Evolutionary conservation across 2,329 filamentous ascomycete species (phyloP).

Genomic region (Penicillium crustosum): DNA sequence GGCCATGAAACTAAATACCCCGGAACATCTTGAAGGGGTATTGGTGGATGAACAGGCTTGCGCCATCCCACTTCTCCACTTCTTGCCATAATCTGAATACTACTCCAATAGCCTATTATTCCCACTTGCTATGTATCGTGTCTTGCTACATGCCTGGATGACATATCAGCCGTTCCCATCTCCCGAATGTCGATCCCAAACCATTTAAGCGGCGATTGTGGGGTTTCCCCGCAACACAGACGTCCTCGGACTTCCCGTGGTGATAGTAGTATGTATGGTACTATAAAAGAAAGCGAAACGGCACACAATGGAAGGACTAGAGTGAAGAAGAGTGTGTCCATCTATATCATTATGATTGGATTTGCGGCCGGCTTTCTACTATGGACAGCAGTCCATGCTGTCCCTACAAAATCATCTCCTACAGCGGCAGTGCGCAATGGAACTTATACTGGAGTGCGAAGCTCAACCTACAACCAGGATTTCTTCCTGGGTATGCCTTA

Average conservation of each 20-base stretch:
- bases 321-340: background rate
- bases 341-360: slow-evolving; percentile 6
- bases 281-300: background rate
- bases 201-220: background rate
- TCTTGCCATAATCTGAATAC: background rate
- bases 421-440: slow-evolving; percentile 46
- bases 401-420: slow-evolving; percentile 28
- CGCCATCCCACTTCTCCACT: background rate
- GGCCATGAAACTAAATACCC: background rate
- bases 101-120: background rate
- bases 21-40: background rate
- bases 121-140: background rate
- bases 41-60: background rate
- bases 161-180: background rate
- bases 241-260: background rate
- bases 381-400: slow-evolving; percentile 17
- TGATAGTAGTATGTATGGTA: background rate
- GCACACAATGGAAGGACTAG: background rate
- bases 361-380: slow-evolving; percentile 14
- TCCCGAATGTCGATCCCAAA: background rate
- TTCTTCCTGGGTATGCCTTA: slow-evolving; percentile 58
- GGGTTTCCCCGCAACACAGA: background rate
- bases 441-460: slow-evolving; percentile 48
- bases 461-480: slow-evolving; percentile 48
- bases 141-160: background rate